Percentiles rank a stretch among this genome's conserved stretches.
phyloP scores from a whole-genome alignment of 1,139 yeast species.

The Saccharomyces hybrid region DNA sequence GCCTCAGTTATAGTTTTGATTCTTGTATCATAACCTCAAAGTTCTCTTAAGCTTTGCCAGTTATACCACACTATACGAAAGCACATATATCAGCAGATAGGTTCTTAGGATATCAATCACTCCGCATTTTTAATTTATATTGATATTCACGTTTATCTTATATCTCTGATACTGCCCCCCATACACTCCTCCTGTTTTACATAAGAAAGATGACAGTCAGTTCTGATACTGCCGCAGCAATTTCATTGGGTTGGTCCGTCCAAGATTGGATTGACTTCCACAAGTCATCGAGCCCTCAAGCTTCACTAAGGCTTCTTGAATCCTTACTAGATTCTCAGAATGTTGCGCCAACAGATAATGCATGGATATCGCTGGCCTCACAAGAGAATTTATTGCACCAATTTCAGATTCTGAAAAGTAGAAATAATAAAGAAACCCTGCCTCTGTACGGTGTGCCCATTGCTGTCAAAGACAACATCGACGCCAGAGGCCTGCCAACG shows the following conservation, averaged over 20 bases:
- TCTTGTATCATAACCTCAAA: too few relatives aligned
- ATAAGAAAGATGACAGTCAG: constrained; percentile 5
- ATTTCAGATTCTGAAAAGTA: constrained; percentile 68
- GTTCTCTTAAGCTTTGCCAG: too few relatives aligned
- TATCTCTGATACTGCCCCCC: neutral
- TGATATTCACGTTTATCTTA: neutral
- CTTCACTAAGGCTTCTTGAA: constrained; percentile 47
- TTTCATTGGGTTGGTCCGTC: constrained; percentile 50
- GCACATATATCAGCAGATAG: too few relatives aligned
- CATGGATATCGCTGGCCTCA: constrained; percentile 79
- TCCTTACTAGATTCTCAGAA: constrained; percentile 44
- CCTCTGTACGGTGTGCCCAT: constrained; percentile 79
- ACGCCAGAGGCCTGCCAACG: constrained; percentile 70
- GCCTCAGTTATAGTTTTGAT: too few relatives aligned
- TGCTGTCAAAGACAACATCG: constrained; percentile 92
- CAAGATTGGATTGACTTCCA: constrained; percentile 69
- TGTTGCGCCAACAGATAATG: constrained; percentile 55
- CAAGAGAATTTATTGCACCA: constrained; percentile 58
- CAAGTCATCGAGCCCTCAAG: constrained; percentile 50
- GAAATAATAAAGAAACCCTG: constrained; percentile 41
- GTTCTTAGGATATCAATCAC: neutral
- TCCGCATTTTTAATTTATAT: neutral
- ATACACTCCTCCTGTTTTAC: neutral
- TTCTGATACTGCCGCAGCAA: neutral
- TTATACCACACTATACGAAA: too few relatives aligned